Base-by-base conservation (phyloP, 73 alveolate species). In the Tetrahymena thermophila region DNA sequence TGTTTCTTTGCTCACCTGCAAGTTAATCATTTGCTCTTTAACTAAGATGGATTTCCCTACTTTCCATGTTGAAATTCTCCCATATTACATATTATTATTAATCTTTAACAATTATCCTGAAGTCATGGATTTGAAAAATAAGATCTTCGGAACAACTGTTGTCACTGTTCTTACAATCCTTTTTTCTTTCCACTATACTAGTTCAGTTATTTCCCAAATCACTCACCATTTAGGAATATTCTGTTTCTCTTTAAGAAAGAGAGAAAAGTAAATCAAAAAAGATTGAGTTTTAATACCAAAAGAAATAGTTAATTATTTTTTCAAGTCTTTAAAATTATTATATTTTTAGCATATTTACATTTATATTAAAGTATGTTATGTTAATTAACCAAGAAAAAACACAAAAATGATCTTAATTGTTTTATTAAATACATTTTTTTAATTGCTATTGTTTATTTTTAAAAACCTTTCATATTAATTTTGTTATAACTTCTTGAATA, bases 21-120 rank as follows among this genome's bases (percentile, higher is more conserved):
- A 71, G 23, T 71, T 71, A n/a, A 71, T 71, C 37, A 71, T 71
- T 42, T 71, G 89, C 17, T 71, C 89, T n/a, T 25, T 71, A 25
- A 71, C 89, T 71, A 71, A 71, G 89, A 71, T 71, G 89, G 89
- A 71, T n/a, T 71, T 71, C 89, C 89, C 89, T 71, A 71, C 89
- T 23, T 71, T 71, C 89, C 89, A 71, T 71, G 35, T 71, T 71
- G 89, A 71, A 71, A 71, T 71, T 31, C 37, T 71, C 37, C 89
- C 89, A 1, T 71, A 71, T n/a, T 71, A 71, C 37, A 31, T 31
- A 19, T 71, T 71, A 31, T 71, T 71, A 25, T 71, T 71, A 71
- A 31, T 31, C n/a, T 28, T 71, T n/a, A 71, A n/a, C 37, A 71
- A 71, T 19, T 71, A 71, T 25, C 89, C 89, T 71, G 89, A 71